Percentiles rank a stretch among this genome's conserved stretches.
Conservation (phyloP, 176 grass and related monocot species). For the Rhynchospora pubera region DNA sequence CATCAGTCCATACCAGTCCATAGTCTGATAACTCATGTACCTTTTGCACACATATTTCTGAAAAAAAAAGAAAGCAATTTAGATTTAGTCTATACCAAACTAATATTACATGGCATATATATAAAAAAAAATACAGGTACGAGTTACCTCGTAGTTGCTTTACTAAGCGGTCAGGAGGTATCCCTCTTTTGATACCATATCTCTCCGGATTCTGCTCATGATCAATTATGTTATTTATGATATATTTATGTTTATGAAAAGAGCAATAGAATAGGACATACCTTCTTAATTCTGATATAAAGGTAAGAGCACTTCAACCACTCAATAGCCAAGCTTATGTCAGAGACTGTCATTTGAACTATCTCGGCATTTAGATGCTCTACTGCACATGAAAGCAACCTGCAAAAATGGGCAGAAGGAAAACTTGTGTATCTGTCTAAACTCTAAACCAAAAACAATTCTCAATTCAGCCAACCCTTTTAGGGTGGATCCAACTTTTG, state of each 20-base stretch:
- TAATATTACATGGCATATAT: neutral
- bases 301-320: constrained; percentile 93
- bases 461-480: constrained; percentile 21
- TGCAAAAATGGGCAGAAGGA: constrained; percentile 22
- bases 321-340: constrained; percentile 84
- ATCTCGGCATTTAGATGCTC: constrained; percentile 96
- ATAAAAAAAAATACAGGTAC: neutral
- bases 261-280: constrained; percentile 20
- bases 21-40: constrained; percentile 71
- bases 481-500: constrained; percentile 3
- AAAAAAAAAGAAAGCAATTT: constrained; percentile 13
- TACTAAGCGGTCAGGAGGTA: constrained; percentile 49
- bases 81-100: constrained; percentile 20
- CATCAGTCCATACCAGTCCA: constrained; percentile 85
- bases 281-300: constrained; percentile 90
- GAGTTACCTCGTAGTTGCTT: constrained; percentile 76
- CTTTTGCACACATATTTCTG: constrained; percentile 92
- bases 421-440: neutral
- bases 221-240: constrained; percentile 23
- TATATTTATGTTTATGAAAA: neutral
- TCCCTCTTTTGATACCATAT: constrained; percentile 66
- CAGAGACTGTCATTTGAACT: constrained; percentile 75
- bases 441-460: constrained; percentile 2
- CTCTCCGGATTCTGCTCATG: constrained; percentile 78
- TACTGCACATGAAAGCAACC: constrained; percentile 80